phyloP scores from a whole-genome alignment of 2,329 filamentous ascomycete species.

The Dactylonectria macrodidyma region DNA sequence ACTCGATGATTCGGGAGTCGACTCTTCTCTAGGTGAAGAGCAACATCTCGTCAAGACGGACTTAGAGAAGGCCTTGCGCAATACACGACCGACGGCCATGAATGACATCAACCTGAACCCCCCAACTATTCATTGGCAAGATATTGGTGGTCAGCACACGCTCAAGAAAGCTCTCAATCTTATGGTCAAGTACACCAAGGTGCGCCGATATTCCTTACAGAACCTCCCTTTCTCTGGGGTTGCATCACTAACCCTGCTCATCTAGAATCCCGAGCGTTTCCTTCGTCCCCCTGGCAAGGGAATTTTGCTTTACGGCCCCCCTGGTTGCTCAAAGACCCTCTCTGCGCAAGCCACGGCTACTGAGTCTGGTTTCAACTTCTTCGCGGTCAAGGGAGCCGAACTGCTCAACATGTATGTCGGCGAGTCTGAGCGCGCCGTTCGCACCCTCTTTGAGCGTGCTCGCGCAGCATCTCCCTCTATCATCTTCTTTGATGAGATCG shows the following conservation, averaged over 20 bases:
- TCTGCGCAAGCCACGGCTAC: slow-evolving; percentile 92
- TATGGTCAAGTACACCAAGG: slow-evolving; percentile 62
- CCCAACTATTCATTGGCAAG: slow-evolving; percentile 86
- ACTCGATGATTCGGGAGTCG: slow-evolving; percentile 40
- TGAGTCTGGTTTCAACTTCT: slow-evolving; percentile 92
- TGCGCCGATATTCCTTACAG: slow-evolving; percentile 31
- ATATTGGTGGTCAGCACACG: slow-evolving; percentile 87
- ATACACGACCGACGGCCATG: slow-evolving; percentile 87
- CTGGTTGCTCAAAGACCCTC: slow-evolving; percentile 95
- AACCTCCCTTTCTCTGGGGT: not conserved
- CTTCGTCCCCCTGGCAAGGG: slow-evolving; percentile 79
- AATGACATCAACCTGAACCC: slow-evolving; percentile 91
- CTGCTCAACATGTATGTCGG: slow-evolving; percentile 97
- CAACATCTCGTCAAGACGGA: slow-evolving; percentile 62
- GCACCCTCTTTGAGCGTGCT: slow-evolving; percentile 89
- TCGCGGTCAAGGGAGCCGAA: slow-evolving; percentile 94
- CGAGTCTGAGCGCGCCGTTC: slow-evolving; percentile 89
- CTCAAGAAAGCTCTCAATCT: slow-evolving; percentile 76
- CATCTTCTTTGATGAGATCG: slow-evolving; percentile 98
- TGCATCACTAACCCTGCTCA: slow-evolving; percentile 26
- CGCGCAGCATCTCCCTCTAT: slow-evolving; percentile 90
- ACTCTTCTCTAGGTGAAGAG: slow-evolving; percentile 31
- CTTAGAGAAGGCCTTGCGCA: slow-evolving; percentile 75
- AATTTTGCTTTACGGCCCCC: slow-evolving; percentile 90
- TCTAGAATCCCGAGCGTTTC: slow-evolving; percentile 52